Evolutionary conservation across 352 stramenopile species (phyloP).

Genomic region (Phytophthora niederhauseri): DNA sequence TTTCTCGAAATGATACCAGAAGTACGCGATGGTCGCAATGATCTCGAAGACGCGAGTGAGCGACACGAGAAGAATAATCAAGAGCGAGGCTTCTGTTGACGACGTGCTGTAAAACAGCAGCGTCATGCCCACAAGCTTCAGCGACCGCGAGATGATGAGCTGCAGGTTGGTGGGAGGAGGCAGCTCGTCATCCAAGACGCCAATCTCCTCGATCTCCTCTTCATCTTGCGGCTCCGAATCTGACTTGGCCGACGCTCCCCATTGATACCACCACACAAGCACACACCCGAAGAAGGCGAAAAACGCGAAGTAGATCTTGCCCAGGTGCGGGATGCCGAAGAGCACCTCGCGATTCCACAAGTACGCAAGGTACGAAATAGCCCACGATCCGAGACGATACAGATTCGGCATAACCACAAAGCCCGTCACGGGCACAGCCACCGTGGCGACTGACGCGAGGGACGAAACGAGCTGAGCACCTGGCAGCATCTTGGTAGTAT

Average conservation of each 20-base stretch:
- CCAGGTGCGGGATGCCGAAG: slow-evolving; percentile 78
- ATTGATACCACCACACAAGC: slow-evolving; percentile 90
- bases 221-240: slow-evolving; percentile 53
- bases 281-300: slow-evolving; percentile 75
- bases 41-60: slow-evolving; percentile 79
- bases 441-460: slow-evolving; percentile 66
- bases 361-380: slow-evolving; percentile 57
- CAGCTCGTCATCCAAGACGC: slow-evolving; percentile 60
- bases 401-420: slow-evolving; percentile 81
- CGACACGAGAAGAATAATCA: slow-evolving; percentile 73
- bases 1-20: slow-evolving; percentile 86
- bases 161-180: slow-evolving; percentile 75
- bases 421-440: slow-evolving; percentile 75
- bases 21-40: slow-evolving; percentile 71
- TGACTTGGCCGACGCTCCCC: slow-evolving; percentile 60
- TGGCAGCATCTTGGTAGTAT: slow-evolving; percentile 71
- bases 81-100: slow-evolving; percentile 71
- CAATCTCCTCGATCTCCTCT: slow-evolving; percentile 74
- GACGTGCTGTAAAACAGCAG: slow-evolving; percentile 87
- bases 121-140: slow-evolving; percentile 67
- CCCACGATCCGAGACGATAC: slow-evolving; percentile 69
- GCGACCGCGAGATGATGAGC: slow-evolving; percentile 53
- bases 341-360: slow-evolving; percentile 78
- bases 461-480: slow-evolving; percentile 73
- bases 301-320: slow-evolving; percentile 87